phyloP scores from a whole-genome alignment of 1,139 yeast genomes.

The Sugiyamaella pinicola region DNA sequence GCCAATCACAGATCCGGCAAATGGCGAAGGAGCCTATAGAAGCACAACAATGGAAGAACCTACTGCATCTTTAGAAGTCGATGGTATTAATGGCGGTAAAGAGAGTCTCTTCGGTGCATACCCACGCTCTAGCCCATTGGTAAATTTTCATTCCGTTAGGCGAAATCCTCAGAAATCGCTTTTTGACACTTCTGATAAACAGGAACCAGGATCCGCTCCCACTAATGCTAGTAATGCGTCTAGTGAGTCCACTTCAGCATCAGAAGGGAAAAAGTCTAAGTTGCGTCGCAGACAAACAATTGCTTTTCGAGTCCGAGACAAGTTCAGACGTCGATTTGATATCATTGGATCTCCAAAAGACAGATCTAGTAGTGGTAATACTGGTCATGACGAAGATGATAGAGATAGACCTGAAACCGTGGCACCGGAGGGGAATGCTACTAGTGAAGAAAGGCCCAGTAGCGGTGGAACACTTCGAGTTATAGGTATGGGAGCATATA shows the following conservation, averaged over 20 bases:
- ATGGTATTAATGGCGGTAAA: not conserved
- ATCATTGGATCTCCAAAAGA: not conserved
- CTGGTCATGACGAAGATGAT: not conserved
- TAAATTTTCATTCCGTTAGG: not conserved
- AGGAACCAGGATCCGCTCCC: not conserved
- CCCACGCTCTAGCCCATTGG: not conserved
- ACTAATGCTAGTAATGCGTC: not conserved
- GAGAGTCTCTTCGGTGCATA: not conserved
- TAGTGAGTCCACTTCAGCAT: not conserved
- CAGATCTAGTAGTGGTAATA: not conserved
- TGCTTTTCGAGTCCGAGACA: constrained; percentile 3
- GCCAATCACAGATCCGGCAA: not conserved
- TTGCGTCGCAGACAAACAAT: not conserved
- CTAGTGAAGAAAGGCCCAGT: not conserved
- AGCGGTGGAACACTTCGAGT: constrained; percentile 6
- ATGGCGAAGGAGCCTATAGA: too few relatives aligned
- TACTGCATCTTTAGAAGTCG: not conserved
- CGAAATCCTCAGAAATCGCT: not conserved
- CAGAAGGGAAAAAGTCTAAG: not conserved
- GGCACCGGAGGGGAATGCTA: not conserved
- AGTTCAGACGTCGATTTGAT: constrained; percentile 3
- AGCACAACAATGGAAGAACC: not conserved
- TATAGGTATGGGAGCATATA: not conserved
- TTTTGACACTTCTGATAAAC: constrained; percentile 5
- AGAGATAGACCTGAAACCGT: not conserved